Evolutionary conservation across 2,329 filamentous ascomycete genomes (phyloP).

Genomic region (Penicillium capsulatum): DNA sequence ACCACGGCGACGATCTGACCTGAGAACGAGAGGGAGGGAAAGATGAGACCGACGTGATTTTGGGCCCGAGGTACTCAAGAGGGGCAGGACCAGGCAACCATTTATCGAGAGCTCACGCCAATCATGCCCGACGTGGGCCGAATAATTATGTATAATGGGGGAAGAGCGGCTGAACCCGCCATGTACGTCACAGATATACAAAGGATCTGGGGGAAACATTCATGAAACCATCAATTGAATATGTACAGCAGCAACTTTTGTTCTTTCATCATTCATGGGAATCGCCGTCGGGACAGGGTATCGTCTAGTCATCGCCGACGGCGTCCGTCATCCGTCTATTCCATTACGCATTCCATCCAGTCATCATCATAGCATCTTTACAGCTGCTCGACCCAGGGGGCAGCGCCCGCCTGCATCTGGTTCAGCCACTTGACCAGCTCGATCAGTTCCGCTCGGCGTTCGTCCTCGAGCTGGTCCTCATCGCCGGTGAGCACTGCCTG

Average conservation of each 20-base stretch:
- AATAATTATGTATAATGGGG: too few species aligned
- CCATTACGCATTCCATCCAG: constrained; percentile 23
- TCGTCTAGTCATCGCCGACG: constrained; percentile 31
- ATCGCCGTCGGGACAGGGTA: constrained; percentile 26
- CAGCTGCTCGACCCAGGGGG: constrained; percentile 40
- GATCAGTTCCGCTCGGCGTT: constrained; percentile 44
- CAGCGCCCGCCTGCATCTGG: constrained; percentile 40
- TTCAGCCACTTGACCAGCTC: constrained; percentile 49
- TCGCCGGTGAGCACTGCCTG: constrained; percentile 45
- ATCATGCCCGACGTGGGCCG: too few species aligned
- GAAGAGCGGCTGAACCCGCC: too few species aligned
- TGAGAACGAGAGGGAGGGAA: too few species aligned
- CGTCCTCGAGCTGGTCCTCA: constrained; percentile 46
- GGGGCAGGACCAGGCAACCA: constrained; percentile 11
- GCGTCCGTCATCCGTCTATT: constrained; percentile 26
- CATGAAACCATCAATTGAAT: constrained; percentile 20
- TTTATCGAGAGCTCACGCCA: too few species aligned
- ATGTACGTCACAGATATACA: too few species aligned
- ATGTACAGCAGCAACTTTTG: constrained; percentile 28
- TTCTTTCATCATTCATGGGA: constrained; percentile 30
- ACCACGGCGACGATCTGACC: neutral
- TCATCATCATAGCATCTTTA: constrained; percentile 20
- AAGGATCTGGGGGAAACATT: too few species aligned
- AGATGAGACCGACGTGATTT: too few species aligned
- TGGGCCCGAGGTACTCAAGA: neutral